Evolutionary conservation across 108 stramenopile genomes (phyloP).

Genomic region (Cyclostephanos tholiformis): DNA sequence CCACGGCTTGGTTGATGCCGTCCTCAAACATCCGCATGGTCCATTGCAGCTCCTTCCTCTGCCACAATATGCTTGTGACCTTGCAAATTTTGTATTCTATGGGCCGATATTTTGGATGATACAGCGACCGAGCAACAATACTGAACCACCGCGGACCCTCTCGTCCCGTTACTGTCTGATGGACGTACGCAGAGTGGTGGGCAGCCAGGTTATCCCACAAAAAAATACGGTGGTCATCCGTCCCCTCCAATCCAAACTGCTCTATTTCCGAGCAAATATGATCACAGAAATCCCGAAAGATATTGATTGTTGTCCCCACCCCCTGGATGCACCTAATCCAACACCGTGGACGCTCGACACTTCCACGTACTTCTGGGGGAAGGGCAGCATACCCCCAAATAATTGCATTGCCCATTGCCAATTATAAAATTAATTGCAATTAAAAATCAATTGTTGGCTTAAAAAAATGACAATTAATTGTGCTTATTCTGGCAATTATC

Average conservation of each 20-base stretch:
- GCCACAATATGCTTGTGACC: not conserved
- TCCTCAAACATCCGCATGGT: not conserved
- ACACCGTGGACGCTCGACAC: no score
- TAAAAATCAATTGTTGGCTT: no score
- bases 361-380: no score
- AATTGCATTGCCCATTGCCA: no score
- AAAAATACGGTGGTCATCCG: not conserved
- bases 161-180: not conserved
- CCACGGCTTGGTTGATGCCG: not conserved
- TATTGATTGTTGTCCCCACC: not conserved
- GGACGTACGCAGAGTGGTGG: slow-evolving; percentile 6
- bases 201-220: no score
- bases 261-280: slow-evolving; percentile 6
- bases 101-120: not conserved
- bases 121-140: slow-evolving; percentile 1
- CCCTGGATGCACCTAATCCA: not conserved
- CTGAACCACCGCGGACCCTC: not conserved
- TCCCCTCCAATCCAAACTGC: not conserved
- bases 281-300: slow-evolving; percentile 14
- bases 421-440: no score
- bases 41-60: no score
- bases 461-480: no score
- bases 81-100: slow-evolving; percentile 18
- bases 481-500: no score
- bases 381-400: no score